Percentiles rank a stretch among this genome's conserved stretches.
Evolutionary conservation across 352 stramenopile species (phyloP).

Genomic region (Globisporangium solare): DNA sequence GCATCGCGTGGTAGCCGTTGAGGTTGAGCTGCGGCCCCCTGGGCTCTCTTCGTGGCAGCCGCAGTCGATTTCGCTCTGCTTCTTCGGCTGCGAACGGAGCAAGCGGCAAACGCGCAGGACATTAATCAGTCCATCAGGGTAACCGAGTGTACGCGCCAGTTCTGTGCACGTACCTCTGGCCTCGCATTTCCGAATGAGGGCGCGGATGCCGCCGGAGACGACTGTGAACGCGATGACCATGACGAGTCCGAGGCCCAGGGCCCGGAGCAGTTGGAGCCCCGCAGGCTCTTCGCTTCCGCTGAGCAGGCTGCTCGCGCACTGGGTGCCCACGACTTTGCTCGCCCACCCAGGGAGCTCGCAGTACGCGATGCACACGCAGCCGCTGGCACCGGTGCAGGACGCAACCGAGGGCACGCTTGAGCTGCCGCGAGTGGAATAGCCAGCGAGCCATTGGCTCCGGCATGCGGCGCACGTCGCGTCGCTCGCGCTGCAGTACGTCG

Average conservation of each 20-base stretch:
- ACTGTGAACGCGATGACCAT: constrained; percentile 4
- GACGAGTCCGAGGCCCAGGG: constrained; percentile 3
- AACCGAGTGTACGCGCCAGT: not conserved
- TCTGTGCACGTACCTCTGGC: not conserved
- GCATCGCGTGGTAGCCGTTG: constrained; percentile 43
- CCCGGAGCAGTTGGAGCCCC: not conserved
- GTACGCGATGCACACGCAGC: constrained; percentile 39
- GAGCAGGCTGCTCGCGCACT: constrained; percentile 16
- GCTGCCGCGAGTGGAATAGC: constrained; percentile 20
- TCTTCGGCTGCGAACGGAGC: not conserved
- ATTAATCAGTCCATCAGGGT: no score
- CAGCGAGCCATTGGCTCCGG: constrained; percentile 20
- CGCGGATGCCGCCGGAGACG: constrained; percentile 5
- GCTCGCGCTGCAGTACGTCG: constrained; percentile 32
- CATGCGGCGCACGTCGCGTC: constrained; percentile 30
- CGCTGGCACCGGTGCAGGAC: constrained; percentile 28
- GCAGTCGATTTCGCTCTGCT: not conserved
- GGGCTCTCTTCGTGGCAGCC: constrained; percentile 6
- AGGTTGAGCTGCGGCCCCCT: constrained; percentile 37
- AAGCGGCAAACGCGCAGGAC: no score
- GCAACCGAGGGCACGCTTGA: constrained; percentile 8
- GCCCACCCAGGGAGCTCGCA: constrained; percentile 28
- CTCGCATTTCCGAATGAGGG: constrained; percentile 14
- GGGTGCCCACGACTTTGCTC: constrained; percentile 18
- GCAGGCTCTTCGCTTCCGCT: not conserved